These are phyloP conservation scores for Solanum aculeatissimum DNA, from an alignment of 305 asterid species.

Conservation along the genomic window DNA sequence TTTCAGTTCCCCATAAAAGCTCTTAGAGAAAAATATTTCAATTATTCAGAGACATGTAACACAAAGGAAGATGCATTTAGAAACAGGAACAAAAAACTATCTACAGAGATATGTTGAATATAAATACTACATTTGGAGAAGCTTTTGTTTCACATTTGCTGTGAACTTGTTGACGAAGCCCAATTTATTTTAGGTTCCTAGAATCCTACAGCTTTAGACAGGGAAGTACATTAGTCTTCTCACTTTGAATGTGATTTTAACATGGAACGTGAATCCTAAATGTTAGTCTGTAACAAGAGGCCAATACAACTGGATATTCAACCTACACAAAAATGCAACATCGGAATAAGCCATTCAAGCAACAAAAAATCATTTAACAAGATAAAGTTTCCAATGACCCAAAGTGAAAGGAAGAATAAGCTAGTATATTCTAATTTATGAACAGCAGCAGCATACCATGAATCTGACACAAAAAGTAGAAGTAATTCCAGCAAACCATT, in stretches of 20 bases:
- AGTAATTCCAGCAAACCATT: not conserved
- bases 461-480: not conserved
- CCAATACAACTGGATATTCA: not conserved
- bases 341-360: not conserved
- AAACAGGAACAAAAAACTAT: not conserved
- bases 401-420: not conserved
- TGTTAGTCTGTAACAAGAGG: too few species aligned
- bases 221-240: too few species aligned
- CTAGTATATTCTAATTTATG: not conserved
- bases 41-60: too few species aligned
- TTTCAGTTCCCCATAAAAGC: not conserved
- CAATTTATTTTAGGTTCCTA: too few species aligned
- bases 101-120: too few species aligned
- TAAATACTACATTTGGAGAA: too few species aligned
- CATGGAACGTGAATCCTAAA: not conserved
- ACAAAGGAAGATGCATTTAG: not conserved
- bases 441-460: not conserved
- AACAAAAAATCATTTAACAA: not conserved
- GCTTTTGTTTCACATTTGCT: too few species aligned
- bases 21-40: too few species aligned
- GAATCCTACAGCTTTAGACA: too few species aligned
- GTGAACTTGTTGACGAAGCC: too few species aligned
- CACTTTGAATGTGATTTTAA: not conserved
- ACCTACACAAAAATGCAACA: not conserved
- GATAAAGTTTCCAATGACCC: not conserved